phyloP scores from a whole-genome alignment of 208 protist species.

The Leishmania braziliensis region DNA sequence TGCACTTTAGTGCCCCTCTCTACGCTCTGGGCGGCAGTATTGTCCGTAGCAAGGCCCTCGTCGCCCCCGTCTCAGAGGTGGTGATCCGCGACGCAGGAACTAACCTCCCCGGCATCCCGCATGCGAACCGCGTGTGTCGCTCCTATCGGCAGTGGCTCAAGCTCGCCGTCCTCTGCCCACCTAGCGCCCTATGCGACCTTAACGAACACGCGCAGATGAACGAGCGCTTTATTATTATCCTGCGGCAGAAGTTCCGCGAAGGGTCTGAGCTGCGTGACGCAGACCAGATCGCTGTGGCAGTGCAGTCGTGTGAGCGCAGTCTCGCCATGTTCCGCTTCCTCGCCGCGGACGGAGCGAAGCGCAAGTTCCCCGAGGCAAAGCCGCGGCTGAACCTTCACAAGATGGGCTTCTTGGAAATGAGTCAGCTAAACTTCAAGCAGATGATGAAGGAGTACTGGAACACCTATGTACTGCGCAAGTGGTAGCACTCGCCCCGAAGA shows the following conservation, averaged over 20 bases:
- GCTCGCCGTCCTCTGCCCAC: slow-evolving; percentile 81
- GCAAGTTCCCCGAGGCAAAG: slow-evolving; percentile 86
- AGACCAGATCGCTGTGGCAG: slow-evolving; percentile 79
- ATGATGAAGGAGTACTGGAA: slow-evolving; percentile 93
- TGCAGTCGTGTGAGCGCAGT: slow-evolving; percentile 84
- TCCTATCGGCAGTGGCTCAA: slow-evolving; percentile 89
- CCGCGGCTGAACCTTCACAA: slow-evolving; percentile 85
- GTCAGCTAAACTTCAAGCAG: slow-evolving; percentile 86
- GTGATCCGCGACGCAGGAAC: slow-evolving; percentile 76
- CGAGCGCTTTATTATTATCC: slow-evolving; percentile 86
- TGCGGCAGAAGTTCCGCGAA: slow-evolving; percentile 88
- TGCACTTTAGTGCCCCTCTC: slow-evolving; percentile 15
- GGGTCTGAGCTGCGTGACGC: slow-evolving; percentile 74
- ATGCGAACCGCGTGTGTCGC: slow-evolving; percentile 74
- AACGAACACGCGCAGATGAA: slow-evolving; percentile 92
- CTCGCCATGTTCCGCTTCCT: slow-evolving; percentile 87
- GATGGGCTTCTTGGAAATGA: slow-evolving; percentile 90
- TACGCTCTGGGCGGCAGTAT: slow-evolving; percentile 32
- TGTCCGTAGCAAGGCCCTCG: slow-evolving; percentile 68
- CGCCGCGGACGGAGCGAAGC: slow-evolving; percentile 73
- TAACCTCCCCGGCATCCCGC: slow-evolving; percentile 76
- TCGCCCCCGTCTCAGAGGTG: slow-evolving; percentile 37
- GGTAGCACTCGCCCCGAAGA: slow-evolving; percentile 37
- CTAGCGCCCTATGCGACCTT: slow-evolving; percentile 74
- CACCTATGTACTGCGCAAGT: slow-evolving; percentile 84